Percentiles rank a stretch among this genome's conserved stretches.
Evolutionary conservation across 2,329 filamentous ascomycete genomes (phyloP).

Genomic region (Alternaria alternata): DNA sequence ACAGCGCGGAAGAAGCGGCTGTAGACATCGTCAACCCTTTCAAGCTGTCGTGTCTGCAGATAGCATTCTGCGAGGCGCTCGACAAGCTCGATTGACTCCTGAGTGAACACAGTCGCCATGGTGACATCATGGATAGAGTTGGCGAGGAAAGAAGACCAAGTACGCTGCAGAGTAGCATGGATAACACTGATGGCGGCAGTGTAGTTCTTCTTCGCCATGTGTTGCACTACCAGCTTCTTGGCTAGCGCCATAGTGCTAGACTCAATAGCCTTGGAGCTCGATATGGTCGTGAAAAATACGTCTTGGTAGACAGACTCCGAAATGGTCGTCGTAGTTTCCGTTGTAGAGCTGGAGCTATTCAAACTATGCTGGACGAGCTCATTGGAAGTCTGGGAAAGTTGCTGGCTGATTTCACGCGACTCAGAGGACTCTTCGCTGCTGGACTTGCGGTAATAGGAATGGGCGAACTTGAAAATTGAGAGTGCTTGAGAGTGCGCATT

Average conservation of each 20-base stretch:
- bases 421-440: conserved; percentile 48
- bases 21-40: conserved; percentile 52
- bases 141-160: conserved; percentile 59
- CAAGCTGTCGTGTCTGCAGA: conserved; percentile 45
- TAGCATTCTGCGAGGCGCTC: conserved; percentile 59
- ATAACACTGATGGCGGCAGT: conserved; percentile 58
- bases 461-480: conserved; percentile 56
- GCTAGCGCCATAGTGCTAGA: conserved; percentile 53
- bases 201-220: conserved; percentile 58
- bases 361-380: conserved; percentile 53
- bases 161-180: conserved; percentile 54
- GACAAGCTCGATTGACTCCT: conserved; percentile 58
- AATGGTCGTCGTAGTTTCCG: conserved; percentile 47
- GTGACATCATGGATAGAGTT: conserved; percentile 55
- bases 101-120: conserved; percentile 53
- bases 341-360: conserved; percentile 40
- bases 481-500: conserved; percentile 57
- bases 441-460: conserved; percentile 44
- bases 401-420: conserved; percentile 54
- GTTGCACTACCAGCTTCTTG: conserved; percentile 52
- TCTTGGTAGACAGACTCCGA: conserved; percentile 56
- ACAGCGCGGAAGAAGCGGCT: conserved; percentile 51
- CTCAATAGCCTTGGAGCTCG: conserved; percentile 51
- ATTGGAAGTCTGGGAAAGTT: conserved; percentile 53
- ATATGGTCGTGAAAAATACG: conserved; percentile 54